phyloP scores from a whole-genome alignment of 345 rosid genomes.

The Brassica cretica region DNA sequence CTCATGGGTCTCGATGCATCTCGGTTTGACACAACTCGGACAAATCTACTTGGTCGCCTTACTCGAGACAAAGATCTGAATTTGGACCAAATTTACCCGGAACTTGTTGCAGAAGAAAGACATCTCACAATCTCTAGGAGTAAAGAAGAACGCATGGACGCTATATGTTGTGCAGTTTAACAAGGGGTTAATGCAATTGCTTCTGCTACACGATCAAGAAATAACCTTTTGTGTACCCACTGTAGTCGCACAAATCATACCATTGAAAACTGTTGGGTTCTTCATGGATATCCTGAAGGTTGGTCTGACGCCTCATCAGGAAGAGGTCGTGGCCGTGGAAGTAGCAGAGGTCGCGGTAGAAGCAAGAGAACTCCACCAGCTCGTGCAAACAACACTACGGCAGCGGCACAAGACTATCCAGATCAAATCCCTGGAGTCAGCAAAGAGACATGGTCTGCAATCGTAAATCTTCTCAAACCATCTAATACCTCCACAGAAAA shows the following conservation, averaged over 20 bases:
- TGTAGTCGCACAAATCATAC: background rate
- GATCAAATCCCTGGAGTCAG: background rate
- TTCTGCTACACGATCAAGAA: background rate
- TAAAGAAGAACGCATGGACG: background rate
- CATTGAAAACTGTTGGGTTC: background rate
- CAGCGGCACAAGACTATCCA: background rate
- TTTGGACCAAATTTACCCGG: background rate
- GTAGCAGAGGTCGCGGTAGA: background rate
- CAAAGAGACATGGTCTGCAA: background rate
- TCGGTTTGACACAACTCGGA: background rate
- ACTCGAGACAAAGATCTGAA: background rate
- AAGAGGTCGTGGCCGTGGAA: background rate
- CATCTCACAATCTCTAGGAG: background rate
- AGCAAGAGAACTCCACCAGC: background rate
- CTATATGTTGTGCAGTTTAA: background rate
- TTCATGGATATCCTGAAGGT: background rate
- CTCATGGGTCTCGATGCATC: background rate
- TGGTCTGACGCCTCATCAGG: background rate
- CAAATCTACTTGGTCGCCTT: background rate
- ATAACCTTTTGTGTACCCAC: background rate
- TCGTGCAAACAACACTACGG: background rate
- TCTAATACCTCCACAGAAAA: background rate
- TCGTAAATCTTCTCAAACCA: background rate
- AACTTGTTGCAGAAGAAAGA: background rate
- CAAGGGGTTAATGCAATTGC: background rate